These are phyloP conservation scores for Sporothrix brasiliensis DNA, from an alignment of 2,329 filamentous ascomycete genomes.

Conservation along the genomic window DNA sequence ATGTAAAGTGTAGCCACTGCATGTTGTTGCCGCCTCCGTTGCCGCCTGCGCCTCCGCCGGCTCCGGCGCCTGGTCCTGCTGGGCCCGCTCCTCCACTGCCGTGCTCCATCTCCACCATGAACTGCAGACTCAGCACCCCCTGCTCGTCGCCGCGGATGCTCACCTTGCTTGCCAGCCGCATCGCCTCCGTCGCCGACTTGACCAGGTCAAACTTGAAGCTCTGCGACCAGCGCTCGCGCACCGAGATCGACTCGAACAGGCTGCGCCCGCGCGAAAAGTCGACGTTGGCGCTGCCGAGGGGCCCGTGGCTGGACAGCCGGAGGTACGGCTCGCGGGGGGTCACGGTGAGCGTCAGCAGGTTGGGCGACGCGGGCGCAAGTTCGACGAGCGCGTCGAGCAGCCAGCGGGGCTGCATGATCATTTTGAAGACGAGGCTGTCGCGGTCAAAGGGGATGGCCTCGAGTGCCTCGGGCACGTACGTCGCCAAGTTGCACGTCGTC, in stretches of 20 bases:
- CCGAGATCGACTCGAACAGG: constrained; percentile 74
- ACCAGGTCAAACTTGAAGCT: constrained; percentile 86
- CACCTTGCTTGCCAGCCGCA: constrained; percentile 89
- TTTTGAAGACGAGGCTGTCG: constrained; percentile 79
- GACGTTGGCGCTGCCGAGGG: constrained; percentile 65
- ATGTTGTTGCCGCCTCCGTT: constrained; percentile 54
- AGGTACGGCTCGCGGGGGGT: constrained; percentile 70
- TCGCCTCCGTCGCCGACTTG: constrained; percentile 84
- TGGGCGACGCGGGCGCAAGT: constrained; percentile 70
- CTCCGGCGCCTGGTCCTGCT: background rate
- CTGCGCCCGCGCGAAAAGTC: constrained; percentile 66
- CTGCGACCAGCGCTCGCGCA: constrained; percentile 63
- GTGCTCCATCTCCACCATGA: constrained; percentile 84
- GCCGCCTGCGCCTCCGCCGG: background rate
- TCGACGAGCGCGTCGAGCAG: constrained; percentile 74
- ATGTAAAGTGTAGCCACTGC: constrained; percentile 80
- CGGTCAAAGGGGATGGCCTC: constrained; percentile 89
- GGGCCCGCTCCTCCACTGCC: background rate
- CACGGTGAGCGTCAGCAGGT: constrained; percentile 68
- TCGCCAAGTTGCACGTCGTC: constrained; percentile 86
- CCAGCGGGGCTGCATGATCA: constrained; percentile 83
- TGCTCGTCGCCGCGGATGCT: constrained; percentile 85
- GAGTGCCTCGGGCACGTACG: constrained; percentile 74
- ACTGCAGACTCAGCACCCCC: constrained; percentile 90
- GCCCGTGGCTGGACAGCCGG: constrained; percentile 67